These are phyloP conservation scores for Globisporangium cylindrosporum DNA, from an alignment of 352 stramenopile genomes.

Conservation along the genomic window DNA sequence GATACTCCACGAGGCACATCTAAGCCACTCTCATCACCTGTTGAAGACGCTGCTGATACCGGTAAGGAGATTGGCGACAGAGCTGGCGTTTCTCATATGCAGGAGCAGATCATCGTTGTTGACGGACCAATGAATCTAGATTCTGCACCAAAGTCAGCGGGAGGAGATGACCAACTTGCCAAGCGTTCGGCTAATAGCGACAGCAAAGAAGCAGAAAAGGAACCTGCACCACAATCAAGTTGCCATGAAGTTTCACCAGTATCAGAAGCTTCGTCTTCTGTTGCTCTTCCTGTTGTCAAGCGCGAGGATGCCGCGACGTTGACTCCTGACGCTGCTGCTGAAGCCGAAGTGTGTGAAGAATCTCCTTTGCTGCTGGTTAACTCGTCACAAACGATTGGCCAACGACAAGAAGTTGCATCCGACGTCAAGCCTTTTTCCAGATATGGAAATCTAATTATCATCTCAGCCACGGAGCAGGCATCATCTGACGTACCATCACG, in stretches of 20 bases:
- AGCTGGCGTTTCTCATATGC: not conserved
- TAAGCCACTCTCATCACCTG: not conserved
- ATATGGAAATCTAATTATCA: not conserved
- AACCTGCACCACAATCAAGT: not conserved
- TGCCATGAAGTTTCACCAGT: not conserved
- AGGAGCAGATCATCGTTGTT: not conserved
- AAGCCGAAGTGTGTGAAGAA: not conserved
- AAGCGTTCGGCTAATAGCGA: conserved; percentile 13
- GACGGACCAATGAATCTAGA: not conserved
- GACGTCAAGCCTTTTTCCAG: not conserved
- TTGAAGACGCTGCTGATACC: not conserved
- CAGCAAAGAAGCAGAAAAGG: conserved; percentile 3
- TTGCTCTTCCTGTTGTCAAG: not conserved
- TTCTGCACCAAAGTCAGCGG: not conserved
- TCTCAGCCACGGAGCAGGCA: not conserved
- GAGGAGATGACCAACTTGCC: not conserved
- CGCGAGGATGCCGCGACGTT: not conserved
- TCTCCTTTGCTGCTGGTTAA: not conserved
- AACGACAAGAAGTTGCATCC: not conserved
- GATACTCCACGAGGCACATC: not conserved
- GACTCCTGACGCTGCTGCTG: not conserved
- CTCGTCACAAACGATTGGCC: not conserved
- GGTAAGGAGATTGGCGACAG: not conserved
- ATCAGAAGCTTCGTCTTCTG: not conserved
- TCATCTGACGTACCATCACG: not conserved